phyloP scores from a whole-genome alignment of 208 protist genomes.

The Porcisia deanei region DNA sequence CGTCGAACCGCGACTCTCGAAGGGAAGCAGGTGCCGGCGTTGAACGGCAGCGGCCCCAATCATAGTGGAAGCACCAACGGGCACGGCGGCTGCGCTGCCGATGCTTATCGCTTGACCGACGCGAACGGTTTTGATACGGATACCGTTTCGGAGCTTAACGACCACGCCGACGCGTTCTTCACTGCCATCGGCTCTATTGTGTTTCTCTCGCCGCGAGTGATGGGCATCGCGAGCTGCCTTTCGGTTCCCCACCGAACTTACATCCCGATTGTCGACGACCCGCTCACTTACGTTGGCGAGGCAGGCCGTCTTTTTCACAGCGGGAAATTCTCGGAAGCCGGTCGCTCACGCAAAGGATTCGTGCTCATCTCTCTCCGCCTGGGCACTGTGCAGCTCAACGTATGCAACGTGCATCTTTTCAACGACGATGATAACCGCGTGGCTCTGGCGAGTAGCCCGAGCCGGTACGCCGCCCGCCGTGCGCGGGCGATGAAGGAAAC shows the following conservation, averaged over 20 bases:
- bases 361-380: constrained; percentile 75
- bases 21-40: neutral
- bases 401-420: constrained; percentile 77
- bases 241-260: constrained; percentile 81
- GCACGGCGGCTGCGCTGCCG: neutral
- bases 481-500: constrained; percentile 60
- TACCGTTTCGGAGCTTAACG: constrained; percentile 16
- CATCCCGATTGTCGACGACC: constrained; percentile 74
- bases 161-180: constrained; percentile 36
- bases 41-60: neutral
- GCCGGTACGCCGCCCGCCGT: constrained; percentile 50
- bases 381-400: constrained; percentile 61
- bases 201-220: constrained; percentile 74
- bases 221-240: constrained; percentile 71
- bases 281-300: constrained; percentile 67
- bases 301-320: constrained; percentile 52
- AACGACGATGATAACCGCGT: constrained; percentile 68
- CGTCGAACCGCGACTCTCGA: neutral
- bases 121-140: constrained; percentile 14
- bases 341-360: constrained; percentile 73
- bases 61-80: neutral
- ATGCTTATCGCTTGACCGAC: constrained; percentile 4
- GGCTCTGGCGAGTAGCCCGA: constrained; percentile 48
- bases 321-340: constrained; percentile 59
- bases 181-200: constrained; percentile 73